Conservation (phyloP, 2,329 filamentous ascomycete species). For the Myriosclerotinia duriaeana region DNA sequence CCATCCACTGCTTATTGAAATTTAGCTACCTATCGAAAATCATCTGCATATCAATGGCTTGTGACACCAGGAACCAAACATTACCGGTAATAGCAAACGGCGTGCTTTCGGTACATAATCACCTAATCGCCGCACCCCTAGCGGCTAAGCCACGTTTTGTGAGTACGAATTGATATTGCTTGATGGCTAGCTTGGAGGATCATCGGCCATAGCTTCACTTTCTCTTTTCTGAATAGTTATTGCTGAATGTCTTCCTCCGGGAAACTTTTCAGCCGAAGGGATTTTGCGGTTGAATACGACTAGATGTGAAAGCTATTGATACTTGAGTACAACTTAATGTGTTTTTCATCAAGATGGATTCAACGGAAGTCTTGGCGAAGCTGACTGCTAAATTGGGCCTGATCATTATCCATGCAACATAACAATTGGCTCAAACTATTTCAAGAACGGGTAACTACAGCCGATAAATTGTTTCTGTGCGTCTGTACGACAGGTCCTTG, state of each 20-base stretch:
- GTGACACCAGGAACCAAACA: neutral
- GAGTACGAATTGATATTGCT: neutral
- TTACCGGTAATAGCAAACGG: neutral
- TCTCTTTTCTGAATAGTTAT: neutral
- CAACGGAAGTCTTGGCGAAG: slow-evolving; percentile 15
- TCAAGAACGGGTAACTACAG: neutral
- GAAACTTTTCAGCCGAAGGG: slow-evolving; percentile 23
- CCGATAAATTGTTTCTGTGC: neutral
- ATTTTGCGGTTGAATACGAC: slow-evolving; percentile 11
- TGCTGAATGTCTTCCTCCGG: slow-evolving; percentile 24
- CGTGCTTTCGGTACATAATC: neutral
- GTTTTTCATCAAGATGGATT: slow-evolving; percentile 17
- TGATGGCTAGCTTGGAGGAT: neutral
- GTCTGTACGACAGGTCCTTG: neutral
- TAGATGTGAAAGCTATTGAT: no score
- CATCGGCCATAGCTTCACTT: neutral
- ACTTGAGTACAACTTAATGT: no score
- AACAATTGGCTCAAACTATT: neutral
- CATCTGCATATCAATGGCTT: neutral
- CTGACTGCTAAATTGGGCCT: slow-evolving; percentile 15
- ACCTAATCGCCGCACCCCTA: neutral
- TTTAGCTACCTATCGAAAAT: neutral
- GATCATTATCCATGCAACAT: slow-evolving; percentile 9
- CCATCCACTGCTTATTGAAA: neutral
- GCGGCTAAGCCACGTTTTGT: neutral